These are phyloP conservation scores for Pseudomassariella vexata DNA, from an alignment of 2,329 filamentous ascomycete genomes.

Conservation along the genomic window DNA sequence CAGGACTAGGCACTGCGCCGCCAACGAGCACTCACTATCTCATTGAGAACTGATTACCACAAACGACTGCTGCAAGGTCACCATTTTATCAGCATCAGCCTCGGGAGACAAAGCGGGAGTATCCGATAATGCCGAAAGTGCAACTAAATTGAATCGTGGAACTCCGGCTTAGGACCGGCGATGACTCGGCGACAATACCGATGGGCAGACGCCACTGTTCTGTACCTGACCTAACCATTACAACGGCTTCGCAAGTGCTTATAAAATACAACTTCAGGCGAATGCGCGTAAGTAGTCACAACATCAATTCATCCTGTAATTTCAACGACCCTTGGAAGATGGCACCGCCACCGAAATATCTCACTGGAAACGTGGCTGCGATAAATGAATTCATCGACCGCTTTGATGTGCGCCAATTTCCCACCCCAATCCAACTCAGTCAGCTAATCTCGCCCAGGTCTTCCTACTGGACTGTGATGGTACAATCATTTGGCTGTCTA, in stretches of 20 bases:
- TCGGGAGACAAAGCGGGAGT: too few species aligned
- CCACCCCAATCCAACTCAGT: too few species aligned
- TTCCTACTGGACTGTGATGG: conserved; percentile 98
- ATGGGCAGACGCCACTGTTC: too few species aligned
- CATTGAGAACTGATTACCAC: too few species aligned
- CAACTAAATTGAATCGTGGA: too few species aligned
- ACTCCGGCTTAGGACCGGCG: too few species aligned
- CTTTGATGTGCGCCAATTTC: conserved; percentile 90
- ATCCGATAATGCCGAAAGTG: too few species aligned
- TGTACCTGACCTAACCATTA: background rate
- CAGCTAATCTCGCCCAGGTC: too few species aligned
- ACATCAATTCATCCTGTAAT: background rate
- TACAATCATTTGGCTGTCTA: conserved; percentile 46
- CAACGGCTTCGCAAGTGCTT: background rate
- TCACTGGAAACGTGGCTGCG: conserved; percentile 72
- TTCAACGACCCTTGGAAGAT: conserved; percentile 14
- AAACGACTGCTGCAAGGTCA: too few species aligned
- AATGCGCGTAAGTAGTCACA: background rate
- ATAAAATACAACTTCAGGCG: background rate
- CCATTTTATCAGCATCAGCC: too few species aligned
- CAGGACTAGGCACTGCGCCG: too few species aligned
- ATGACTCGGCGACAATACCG: background rate
- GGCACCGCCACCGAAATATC: conserved; percentile 47
- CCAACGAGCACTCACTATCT: too few species aligned
- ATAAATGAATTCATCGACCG: conserved; percentile 80